These are phyloP conservation scores for Coffea canephora DNA, from an alignment of 257 asterid genomes.

Conservation along the genomic window DNA sequence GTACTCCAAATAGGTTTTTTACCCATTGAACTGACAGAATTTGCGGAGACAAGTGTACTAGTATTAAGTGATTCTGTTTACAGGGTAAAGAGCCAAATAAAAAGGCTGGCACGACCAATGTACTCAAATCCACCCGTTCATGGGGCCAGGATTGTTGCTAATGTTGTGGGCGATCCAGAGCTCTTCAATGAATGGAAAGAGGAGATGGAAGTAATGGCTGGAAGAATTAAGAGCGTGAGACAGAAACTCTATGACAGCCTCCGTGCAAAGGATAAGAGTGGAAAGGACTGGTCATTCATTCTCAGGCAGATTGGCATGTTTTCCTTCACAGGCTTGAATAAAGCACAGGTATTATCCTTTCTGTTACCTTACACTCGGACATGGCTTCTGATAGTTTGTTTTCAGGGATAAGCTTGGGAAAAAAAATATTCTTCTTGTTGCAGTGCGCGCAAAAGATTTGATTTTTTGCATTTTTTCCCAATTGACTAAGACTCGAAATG, in stretches of 20 bases:
- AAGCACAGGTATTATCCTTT: conserved; percentile 63
- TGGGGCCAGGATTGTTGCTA: conserved; percentile 92
- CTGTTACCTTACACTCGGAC: background rate
- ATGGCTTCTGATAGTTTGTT: background rate
- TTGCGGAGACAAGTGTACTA: background rate
- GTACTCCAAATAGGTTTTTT: conserved; percentile 3
- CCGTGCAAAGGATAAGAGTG: conserved; percentile 60
- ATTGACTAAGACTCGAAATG: background rate
- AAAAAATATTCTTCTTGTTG: background rate
- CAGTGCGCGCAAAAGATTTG: background rate
- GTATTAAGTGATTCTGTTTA: conserved; percentile 5
- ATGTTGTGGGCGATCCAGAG: conserved; percentile 74
- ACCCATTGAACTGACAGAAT: background rate
- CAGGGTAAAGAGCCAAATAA: conserved; percentile 95
- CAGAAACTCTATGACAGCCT: conserved; percentile 64
- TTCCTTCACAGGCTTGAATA: conserved; percentile 89
- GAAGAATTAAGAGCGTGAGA: conserved; percentile 87
- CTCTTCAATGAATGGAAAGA: conserved; percentile 85
- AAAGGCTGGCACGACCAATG: conserved; percentile 95
- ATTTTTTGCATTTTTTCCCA: background rate
- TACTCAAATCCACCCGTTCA: conserved; percentile 96
- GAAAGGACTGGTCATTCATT: conserved; percentile 94
- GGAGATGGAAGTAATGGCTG: conserved; percentile 96
- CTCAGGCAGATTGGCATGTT: conserved; percentile 95
- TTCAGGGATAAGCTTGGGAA: background rate